These are phyloP conservation scores for Malus hybrid DNA, from an alignment of 331 rosid species.

Conservation along the genomic window DNA sequence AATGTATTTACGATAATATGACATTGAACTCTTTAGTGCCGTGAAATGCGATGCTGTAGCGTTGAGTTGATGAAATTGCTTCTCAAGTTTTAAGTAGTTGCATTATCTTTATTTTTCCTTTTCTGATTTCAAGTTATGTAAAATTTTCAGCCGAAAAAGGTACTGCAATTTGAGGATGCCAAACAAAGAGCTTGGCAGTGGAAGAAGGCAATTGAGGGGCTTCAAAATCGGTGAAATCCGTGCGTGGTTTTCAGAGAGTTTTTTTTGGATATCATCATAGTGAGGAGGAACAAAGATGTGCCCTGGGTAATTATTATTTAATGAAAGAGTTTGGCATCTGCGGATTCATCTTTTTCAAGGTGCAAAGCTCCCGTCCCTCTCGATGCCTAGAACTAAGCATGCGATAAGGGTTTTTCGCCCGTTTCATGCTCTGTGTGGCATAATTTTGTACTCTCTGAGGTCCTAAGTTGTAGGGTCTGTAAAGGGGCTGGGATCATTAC, in stretches of 20 bases:
- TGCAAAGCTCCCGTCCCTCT: constrained; percentile 5
- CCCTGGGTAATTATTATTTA: constrained; percentile 30
- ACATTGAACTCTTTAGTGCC: not conserved
- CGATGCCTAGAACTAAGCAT: constrained; percentile 20
- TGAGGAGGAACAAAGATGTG: constrained; percentile 35
- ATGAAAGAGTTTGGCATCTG: constrained; percentile 31
- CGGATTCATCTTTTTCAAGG: not conserved
- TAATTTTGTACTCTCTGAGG: constrained; percentile 13
- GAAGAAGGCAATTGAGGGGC: constrained; percentile 98
- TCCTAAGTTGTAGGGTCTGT: constrained; percentile 33
- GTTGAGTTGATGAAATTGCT: not conserved
- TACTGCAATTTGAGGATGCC: constrained; percentile 81
- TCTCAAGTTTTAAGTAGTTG: not conserved
- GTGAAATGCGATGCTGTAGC: not conserved
- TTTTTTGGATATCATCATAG: constrained; percentile 24
- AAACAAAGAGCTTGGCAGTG: constrained; percentile 92
- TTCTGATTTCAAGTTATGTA: not conserved
- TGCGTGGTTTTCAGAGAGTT: constrained; percentile 20
- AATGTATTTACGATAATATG: not conserved
- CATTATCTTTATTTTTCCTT: not conserved
- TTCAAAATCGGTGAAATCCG: constrained; percentile 76
- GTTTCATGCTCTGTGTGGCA: constrained; percentile 27
- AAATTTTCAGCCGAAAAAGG: constrained; percentile 81
- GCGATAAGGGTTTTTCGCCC: constrained; percentile 20
- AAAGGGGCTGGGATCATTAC: constrained; percentile 22